Evolutionary conservation across 768 basidiomycete species (phyloP).

Genomic region (Amanita muscaria): DNA sequence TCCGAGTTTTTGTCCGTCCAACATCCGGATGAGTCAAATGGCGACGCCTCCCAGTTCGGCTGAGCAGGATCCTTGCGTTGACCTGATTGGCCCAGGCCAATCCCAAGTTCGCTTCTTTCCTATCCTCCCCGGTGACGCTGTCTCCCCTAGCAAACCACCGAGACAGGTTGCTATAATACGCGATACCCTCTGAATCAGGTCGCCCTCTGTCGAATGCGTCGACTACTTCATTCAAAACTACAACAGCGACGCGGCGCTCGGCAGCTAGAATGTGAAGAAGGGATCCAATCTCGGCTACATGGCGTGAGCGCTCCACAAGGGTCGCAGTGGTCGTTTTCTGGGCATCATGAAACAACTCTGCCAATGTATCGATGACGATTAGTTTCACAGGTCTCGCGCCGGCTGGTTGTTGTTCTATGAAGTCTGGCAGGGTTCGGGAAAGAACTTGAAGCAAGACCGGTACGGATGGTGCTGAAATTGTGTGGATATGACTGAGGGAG

Average conservation of each 20-base stretch:
- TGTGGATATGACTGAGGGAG: slow-evolving; percentile 51
- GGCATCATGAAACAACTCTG: slow-evolving; percentile 70
- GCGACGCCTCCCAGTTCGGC: slow-evolving; percentile 62
- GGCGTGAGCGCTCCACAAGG: slow-evolving; percentile 65
- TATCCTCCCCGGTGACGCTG: slow-evolving; percentile 44
- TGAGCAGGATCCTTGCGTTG: slow-evolving; percentile 77
- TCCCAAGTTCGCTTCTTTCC: slow-evolving; percentile 78
- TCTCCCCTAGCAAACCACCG: slow-evolving; percentile 68
- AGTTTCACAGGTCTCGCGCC: slow-evolving; percentile 57
- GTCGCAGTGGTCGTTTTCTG: slow-evolving; percentile 51
- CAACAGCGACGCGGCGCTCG: slow-evolving; percentile 55
- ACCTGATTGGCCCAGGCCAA: slow-evolving; percentile 93
- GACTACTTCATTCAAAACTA: slow-evolving; percentile 85
- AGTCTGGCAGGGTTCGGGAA: slow-evolving; percentile 41
- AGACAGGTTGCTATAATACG: slow-evolving; percentile 66
- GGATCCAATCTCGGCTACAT: slow-evolving; percentile 57
- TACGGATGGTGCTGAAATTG: slow-evolving; percentile 46
- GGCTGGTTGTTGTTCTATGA: slow-evolving; percentile 23
- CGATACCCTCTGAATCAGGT: slow-evolving; percentile 18
- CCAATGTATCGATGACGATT: slow-evolving; percentile 81
- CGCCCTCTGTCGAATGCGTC: slow-evolving; percentile 53
- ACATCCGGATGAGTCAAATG: slow-evolving; percentile 34
- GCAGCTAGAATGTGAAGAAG: slow-evolving; percentile 65
- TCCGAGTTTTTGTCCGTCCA: slow-evolving; percentile 18
- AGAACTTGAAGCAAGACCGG: slow-evolving; percentile 48